Evolutionary conservation across 2,329 filamentous ascomycete genomes (phyloP).

Genomic region (Penicillium psychrosexuale): DNA sequence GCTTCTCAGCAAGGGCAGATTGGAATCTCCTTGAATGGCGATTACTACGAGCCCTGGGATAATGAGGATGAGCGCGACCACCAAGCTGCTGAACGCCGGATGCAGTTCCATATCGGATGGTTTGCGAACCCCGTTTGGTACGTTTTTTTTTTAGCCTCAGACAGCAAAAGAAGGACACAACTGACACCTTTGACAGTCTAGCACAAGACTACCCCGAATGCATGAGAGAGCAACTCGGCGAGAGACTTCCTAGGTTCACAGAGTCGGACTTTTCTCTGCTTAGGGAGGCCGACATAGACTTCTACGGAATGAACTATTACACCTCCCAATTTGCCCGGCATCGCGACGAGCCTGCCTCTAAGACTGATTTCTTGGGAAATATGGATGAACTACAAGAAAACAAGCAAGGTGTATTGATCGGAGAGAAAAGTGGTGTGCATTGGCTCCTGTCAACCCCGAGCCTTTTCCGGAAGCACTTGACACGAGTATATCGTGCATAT

Average conservation of each 20-base stretch:
- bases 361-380: slow-evolving; percentile 24
- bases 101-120: slow-evolving; percentile 30
- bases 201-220: slow-evolving; percentile 21
- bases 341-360: slow-evolving; percentile 16
- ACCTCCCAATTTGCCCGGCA: slow-evolving; percentile 27
- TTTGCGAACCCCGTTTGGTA: slow-evolving; percentile 31
- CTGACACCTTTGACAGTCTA: slow-evolving; percentile 5
- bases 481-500: slow-evolving; percentile 24
- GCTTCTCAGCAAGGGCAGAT: slow-evolving; percentile 21
- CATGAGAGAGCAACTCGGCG: slow-evolving; percentile 24
- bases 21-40: slow-evolving; percentile 23
- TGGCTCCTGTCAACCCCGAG: slow-evolving; percentile 17
- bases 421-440: slow-evolving; percentile 20
- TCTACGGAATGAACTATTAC: slow-evolving; percentile 32
- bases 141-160: background rate
- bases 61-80: slow-evolving; percentile 17
- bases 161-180: background rate
- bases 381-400: slow-evolving; percentile 22
- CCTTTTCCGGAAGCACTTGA: slow-evolving; percentile 26
- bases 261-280: slow-evolving; percentile 19
- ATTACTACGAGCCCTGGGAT: slow-evolving; percentile 29
- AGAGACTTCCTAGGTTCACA: slow-evolving; percentile 22
- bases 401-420: slow-evolving; percentile 21
- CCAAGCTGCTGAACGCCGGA: slow-evolving; percentile 24
- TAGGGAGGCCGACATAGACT: slow-evolving; percentile 19